Conservation (phyloP, 2,329 filamentous ascomycete genomes). For the Epichloe scottii region DNA sequence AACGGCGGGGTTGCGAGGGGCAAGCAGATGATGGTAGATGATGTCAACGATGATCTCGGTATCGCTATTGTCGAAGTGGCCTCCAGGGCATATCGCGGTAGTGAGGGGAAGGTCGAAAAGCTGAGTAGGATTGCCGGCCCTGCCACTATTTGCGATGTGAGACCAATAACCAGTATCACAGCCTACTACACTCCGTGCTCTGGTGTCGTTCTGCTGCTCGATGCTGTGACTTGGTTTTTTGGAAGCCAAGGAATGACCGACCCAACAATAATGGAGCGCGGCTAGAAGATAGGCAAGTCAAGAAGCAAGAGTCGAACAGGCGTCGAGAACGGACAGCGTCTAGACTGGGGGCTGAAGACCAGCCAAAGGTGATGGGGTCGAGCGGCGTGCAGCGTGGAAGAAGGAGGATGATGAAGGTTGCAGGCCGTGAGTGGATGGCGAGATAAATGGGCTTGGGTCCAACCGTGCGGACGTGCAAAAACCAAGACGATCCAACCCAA, state of each 20-base stretch:
- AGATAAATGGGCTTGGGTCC: not conserved
- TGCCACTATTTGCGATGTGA: not conserved
- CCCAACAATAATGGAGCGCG: not conserved
- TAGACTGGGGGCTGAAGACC: not conserved
- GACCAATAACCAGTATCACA: not conserved
- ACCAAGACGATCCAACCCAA: not conserved
- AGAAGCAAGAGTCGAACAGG: not conserved
- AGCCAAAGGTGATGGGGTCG: slow-evolving; percentile 1
- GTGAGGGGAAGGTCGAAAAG: not conserved
- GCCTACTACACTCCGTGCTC: not conserved
- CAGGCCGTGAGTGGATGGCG: not conserved
- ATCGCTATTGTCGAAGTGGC: slow-evolving; percentile 3
- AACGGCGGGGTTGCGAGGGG: slow-evolving; percentile 2
- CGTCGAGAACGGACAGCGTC: not conserved
- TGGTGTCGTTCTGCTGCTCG: not conserved
- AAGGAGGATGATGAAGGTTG: not conserved
- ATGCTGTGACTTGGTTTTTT: not conserved
- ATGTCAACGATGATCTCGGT: slow-evolving; percentile 3
- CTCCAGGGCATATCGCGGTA: slow-evolving; percentile 1
- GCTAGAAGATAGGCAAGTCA: not conserved
- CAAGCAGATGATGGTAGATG: not conserved
- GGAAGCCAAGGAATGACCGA: not conserved
- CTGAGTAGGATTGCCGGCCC: not conserved
- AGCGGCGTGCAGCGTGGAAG: slow-evolving; percentile 1
- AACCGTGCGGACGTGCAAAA: not conserved